Conservation (phyloP, 169 alveolate genomes). For the Fabrea salina region DNA sequence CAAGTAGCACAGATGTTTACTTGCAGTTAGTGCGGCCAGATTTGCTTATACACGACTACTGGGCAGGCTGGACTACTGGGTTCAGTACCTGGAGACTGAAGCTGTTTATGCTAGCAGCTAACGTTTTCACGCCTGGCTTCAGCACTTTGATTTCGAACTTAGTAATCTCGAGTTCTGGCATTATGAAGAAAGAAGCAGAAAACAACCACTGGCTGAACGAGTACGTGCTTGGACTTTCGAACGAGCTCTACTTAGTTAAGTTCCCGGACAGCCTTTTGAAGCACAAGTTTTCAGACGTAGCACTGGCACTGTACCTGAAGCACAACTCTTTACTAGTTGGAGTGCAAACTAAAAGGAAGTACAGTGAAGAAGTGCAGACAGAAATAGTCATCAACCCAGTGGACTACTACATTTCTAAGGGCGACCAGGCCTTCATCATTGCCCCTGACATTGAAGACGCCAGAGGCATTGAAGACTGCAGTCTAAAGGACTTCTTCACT, state of each 20-base stretch:
- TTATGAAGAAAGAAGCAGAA: conserved; percentile 16
- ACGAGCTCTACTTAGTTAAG: conserved; percentile 45
- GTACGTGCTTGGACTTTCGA: conserved; percentile 48
- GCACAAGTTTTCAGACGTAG: conserved; percentile 7
- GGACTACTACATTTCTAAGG: conserved; percentile 36
- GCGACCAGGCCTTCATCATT: conserved; percentile 54
- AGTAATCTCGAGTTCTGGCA: conserved; percentile 35
- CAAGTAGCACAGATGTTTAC: conserved; percentile 34
- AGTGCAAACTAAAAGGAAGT: conserved; percentile 39
- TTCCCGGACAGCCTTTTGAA: not conserved
- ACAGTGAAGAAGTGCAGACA: conserved; percentile 34
- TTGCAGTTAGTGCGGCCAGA: conserved; percentile 52
- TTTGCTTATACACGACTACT: conserved; percentile 42
- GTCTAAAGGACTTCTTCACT: not conserved
- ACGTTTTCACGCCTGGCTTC: conserved; percentile 60
- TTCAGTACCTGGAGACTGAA: conserved; percentile 50
- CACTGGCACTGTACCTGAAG: conserved; percentile 21
- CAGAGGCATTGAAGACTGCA: conserved; percentile 34
- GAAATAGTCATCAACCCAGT: conserved; percentile 48
- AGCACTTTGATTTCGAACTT: conserved; percentile 49
- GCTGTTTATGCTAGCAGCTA: conserved; percentile 56
- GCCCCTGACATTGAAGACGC: conserved; percentile 51
- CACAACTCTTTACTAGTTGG: conserved; percentile 34
- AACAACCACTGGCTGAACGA: conserved; percentile 51
- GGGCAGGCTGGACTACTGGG: conserved; percentile 62